A percentile compares a stretch with the other conserved stretches of the same genome.
phyloP scores from a whole-genome alignment of 176 grass and related monocot species.

The Miscanthus lutarioriparius region DNA sequence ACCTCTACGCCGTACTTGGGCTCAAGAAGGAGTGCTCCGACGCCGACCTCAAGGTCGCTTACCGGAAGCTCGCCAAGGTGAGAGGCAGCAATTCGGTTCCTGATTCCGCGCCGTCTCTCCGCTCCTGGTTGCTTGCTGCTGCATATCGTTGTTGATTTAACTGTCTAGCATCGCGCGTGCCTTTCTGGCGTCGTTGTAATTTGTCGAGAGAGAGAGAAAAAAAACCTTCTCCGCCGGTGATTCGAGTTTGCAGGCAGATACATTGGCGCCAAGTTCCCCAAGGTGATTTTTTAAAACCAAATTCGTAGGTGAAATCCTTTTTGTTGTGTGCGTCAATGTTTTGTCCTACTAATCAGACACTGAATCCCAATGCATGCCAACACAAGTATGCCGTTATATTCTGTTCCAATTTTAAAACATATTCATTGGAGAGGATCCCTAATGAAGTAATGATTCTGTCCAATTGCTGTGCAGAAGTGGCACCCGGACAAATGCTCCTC shows the following conservation, averaged over 20 bases:
- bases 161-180: too few species aligned
- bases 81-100: conserved; percentile 8
- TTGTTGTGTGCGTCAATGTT: not conserved
- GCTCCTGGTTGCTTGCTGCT: not conserved
- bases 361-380: conserved; percentile 7
- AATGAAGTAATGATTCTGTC: not conserved
- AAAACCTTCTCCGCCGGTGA: not conserved
- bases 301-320: not conserved
- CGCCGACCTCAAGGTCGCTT: conserved; percentile 70
- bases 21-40: conserved; percentile 88
- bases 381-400: not conserved
- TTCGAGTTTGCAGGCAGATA: not conserved
- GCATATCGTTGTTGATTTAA: not conserved
- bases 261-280: conserved; percentile 35
- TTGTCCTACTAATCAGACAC: not conserved
- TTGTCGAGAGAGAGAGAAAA: not conserved
- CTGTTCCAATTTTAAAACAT: not conserved
- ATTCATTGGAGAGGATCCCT: not conserved
- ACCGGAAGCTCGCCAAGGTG: conserved; percentile 92
- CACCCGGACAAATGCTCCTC: conserved; percentile 87
- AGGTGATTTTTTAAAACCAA: not conserved
- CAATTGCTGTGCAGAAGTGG: conserved; percentile 64
- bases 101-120: not conserved
- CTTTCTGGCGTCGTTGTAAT: not conserved
- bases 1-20: conserved; percentile 83